A percentile compares a stretch with the other conserved stretches of the same genome.
These are phyloP conservation scores for Floccularia luteovirens DNA, from an alignment of 768 basidiomycete genomes.

Conservation along the genomic window DNA sequence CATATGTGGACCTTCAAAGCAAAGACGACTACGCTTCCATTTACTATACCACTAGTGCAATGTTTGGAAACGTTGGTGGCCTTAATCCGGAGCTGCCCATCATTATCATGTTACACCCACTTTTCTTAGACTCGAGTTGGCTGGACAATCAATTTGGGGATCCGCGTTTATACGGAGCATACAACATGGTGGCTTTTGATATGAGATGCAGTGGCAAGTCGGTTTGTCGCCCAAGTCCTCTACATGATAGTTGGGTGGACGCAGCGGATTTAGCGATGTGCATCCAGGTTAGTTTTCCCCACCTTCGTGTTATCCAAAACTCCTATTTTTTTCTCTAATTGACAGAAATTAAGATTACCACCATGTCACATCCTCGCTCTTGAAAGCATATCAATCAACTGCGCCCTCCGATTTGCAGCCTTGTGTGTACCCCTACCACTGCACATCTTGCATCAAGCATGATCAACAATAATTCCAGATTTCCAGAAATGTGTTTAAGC, in stretches of 20 bases:
- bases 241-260: constrained; percentile 71
- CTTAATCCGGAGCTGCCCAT: constrained; percentile 63
- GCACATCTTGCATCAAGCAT: neutral
- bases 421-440: constrained; percentile 39
- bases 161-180: constrained; percentile 45
- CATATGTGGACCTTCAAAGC: constrained; percentile 59
- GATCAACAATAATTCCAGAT: constrained; percentile 28
- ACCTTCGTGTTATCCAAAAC: neutral
- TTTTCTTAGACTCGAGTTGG: constrained; percentile 66
- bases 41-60: constrained; percentile 64
- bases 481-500: constrained; percentile 65
- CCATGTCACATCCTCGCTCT: constrained; percentile 66
- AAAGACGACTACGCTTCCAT: constrained; percentile 62
- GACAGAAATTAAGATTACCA: constrained; percentile 54
- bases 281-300: constrained; percentile 48
- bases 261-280: constrained; percentile 71
- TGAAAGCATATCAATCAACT: constrained; percentile 49
- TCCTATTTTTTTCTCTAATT: neutral
- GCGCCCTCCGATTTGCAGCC: constrained; percentile 55
- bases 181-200: constrained; percentile 74
- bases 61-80: constrained; percentile 49
- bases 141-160: constrained; percentile 60
- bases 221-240: constrained; percentile 38
- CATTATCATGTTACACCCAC: constrained; percentile 59
- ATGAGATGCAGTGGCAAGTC: constrained; percentile 59